Percentiles rank a stretch among this genome's conserved stretches.
Evolutionary conservation across 352 stramenopile genomes (phyloP).

Genomic region (Phytophthora parvispora): DNA sequence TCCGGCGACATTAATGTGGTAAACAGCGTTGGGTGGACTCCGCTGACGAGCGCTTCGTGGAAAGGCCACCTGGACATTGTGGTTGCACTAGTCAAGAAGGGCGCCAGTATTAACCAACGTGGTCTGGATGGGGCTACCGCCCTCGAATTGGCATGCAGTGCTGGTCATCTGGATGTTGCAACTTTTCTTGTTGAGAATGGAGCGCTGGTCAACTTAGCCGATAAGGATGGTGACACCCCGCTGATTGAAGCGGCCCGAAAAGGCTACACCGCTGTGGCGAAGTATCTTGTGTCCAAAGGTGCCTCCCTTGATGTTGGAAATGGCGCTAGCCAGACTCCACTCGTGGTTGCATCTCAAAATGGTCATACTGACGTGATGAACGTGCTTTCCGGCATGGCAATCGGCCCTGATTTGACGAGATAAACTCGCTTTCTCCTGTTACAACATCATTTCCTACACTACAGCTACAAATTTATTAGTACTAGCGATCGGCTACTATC

Average conservation of each 20-base stretch:
- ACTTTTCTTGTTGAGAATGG: background rate
- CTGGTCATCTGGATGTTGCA: background rate
- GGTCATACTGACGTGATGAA: background rate
- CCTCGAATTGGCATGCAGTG: background rate
- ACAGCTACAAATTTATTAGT: too few species aligned
- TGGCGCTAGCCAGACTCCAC: conserved; percentile 1
- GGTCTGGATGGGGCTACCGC: background rate
- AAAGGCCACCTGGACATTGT: conserved; percentile 10
- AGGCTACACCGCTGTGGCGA: background rate
- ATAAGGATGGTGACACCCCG: background rate
- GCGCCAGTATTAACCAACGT: background rate
- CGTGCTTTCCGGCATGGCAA: too few species aligned
- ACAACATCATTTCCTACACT: too few species aligned
- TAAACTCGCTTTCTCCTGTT: too few species aligned
- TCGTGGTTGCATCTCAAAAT: conserved; percentile 8
- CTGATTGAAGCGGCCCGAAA: background rate
- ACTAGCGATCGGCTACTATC: too few species aligned
- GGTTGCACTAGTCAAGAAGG: background rate
- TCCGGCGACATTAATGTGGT: background rate
- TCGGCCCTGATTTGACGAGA: too few species aligned
- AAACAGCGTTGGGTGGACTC: background rate
- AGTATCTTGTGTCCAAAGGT: background rate
- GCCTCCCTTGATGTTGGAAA: background rate
- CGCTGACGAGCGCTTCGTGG: background rate
- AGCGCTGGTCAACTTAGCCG: background rate